These are phyloP conservation scores for Paraphaeosphaeria sporulosa DNA, from an alignment of 2,329 filamentous ascomycete genomes.

Conservation along the genomic window DNA sequence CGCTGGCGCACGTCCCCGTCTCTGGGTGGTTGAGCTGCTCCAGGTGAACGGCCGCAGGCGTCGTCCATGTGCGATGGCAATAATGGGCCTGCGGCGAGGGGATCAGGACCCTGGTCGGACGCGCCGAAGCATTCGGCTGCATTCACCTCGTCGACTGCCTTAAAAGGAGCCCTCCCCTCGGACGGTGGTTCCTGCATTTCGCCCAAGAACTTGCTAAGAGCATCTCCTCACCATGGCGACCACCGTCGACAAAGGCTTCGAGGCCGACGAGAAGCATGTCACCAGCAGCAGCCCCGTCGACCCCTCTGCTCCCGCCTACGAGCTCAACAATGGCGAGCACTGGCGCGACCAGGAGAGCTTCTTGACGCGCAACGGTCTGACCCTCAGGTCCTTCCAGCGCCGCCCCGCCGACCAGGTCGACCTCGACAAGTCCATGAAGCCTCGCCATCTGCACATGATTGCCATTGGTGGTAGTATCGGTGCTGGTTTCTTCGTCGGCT, in stretches of 20 bases:
- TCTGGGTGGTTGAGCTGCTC: constrained; percentile 5
- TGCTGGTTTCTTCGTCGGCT: constrained; percentile 70
- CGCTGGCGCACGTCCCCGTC: constrained; percentile 13
- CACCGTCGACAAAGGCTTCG: constrained; percentile 25
- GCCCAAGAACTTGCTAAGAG: constrained; percentile 10
- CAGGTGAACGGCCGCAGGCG: constrained; percentile 29
- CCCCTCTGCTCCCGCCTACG: constrained; percentile 18
- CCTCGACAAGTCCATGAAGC: constrained; percentile 58
- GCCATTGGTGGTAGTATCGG: constrained; percentile 69
- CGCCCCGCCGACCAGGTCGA: constrained; percentile 37
- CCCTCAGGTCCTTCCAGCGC: constrained; percentile 45
- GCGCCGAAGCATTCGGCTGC: constrained; percentile 33
- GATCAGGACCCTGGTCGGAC: constrained; percentile 32
- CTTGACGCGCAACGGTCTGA: constrained; percentile 47
- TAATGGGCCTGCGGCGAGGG: constrained; percentile 21
- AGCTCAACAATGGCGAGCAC: constrained; percentile 23
- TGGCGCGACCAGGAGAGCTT: constrained; percentile 45
- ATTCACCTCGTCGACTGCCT: constrained; percentile 37
- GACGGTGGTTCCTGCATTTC: constrained; percentile 19
- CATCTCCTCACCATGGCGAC: constrained; percentile 16
- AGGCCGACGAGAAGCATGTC: constrained; percentile 38
- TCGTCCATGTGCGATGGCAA: constrained; percentile 27
- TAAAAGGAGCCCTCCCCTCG: constrained; percentile 32
- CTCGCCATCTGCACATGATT: constrained; percentile 69
- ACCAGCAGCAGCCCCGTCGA: constrained; percentile 23